These are phyloP conservation scores for Paspalum vaginatum DNA, from an alignment of 176 grass and related monocot genomes.

Conservation along the genomic window DNA sequence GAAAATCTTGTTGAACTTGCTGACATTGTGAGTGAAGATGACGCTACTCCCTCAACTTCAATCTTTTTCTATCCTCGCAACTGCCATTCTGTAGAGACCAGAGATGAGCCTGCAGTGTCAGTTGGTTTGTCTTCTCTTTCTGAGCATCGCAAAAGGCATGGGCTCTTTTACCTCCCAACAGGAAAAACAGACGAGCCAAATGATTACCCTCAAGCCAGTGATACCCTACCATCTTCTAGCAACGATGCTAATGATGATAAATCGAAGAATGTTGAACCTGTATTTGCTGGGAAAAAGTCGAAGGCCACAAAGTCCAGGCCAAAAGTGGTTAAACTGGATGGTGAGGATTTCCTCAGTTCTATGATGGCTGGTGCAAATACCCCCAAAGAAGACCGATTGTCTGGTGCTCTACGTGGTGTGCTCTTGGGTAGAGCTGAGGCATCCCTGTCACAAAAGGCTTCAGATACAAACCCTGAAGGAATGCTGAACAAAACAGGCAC, in stretches of 20 bases:
- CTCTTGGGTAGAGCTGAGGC: slow-evolving; percentile 51
- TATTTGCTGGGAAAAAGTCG: slow-evolving; percentile 45
- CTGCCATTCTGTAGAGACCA: slow-evolving; percentile 29
- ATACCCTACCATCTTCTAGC: slow-evolving; percentile 52
- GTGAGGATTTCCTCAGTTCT: slow-evolving; percentile 64
- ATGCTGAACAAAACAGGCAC: slow-evolving; percentile 34
- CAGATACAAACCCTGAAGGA: slow-evolving; percentile 37
- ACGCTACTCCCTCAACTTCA: slow-evolving; percentile 42
- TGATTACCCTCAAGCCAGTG: slow-evolving; percentile 74
- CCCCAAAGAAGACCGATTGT: slow-evolving; percentile 51
- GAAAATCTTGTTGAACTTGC: slow-evolving; percentile 63
- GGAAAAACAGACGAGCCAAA: slow-evolving; percentile 59
- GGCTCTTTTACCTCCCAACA: slow-evolving; percentile 76
- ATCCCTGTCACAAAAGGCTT: slow-evolving; percentile 44
- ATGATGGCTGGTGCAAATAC: slow-evolving; percentile 35
- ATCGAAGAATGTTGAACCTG: slow-evolving; percentile 37
- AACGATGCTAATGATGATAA: slow-evolving; percentile 44
- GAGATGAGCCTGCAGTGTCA: slow-evolving; percentile 45
- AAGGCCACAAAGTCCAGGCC: slow-evolving; percentile 73
- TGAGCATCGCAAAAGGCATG: slow-evolving; percentile 88
- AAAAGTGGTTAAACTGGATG: slow-evolving; percentile 85
- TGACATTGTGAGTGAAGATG: slow-evolving; percentile 56
- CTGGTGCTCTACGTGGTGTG: slow-evolving; percentile 58
- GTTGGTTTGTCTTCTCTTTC: slow-evolving; percentile 57
- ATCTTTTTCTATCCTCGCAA: slow-evolving; percentile 51